phyloP scores from a whole-genome alignment of 2,329 filamentous ascomycete species.

The Microascus cirrosus region DNA sequence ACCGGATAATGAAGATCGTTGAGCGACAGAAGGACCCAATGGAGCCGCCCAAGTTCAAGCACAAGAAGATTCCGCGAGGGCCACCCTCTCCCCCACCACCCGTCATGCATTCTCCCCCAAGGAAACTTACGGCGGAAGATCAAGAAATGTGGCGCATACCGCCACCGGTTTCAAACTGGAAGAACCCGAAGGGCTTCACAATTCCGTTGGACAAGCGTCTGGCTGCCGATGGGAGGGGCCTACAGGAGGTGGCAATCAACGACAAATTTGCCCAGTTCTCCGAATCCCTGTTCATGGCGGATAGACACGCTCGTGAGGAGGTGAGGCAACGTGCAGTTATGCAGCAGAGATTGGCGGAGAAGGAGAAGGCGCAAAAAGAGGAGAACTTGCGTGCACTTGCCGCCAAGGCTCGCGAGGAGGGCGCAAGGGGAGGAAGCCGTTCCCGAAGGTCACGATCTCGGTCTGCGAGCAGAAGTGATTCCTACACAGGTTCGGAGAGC shows the following conservation, averaged over 20 bases:
- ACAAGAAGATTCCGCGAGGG: constrained; percentile 93
- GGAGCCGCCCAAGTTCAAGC: constrained; percentile 97
- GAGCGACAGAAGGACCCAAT: constrained; percentile 82
- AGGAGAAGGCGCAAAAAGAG: constrained; percentile 91
- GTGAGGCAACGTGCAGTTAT: constrained; percentile 85
- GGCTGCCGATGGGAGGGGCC: constrained; percentile 79
- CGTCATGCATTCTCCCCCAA: constrained; percentile 86
- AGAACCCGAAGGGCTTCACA: constrained; percentile 97
- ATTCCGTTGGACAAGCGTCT: constrained; percentile 91
- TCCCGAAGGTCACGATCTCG: constrained; percentile 18
- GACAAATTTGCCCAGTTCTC: constrained; percentile 97
- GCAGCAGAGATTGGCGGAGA: constrained; percentile 93
- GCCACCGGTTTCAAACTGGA: constrained; percentile 94
- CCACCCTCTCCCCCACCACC: constrained; percentile 88
- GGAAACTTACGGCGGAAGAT: constrained; percentile 92
- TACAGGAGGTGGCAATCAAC: constrained; percentile 93
- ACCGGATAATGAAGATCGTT: constrained; percentile 97
- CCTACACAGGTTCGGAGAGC: constrained; percentile 38
- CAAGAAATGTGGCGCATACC: constrained; percentile 90
- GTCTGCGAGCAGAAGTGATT: constrained; percentile 41
- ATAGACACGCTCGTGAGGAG: constrained; percentile 89
- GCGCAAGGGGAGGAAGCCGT: constrained; percentile 40
- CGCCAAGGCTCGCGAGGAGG: constrained; percentile 83
- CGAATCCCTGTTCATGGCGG: constrained; percentile 87
- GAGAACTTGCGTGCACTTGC: constrained; percentile 80